phyloP scores from a whole-genome alignment of 495 filamentous ascomycete species.

The Cercophora newfieldiana region DNA sequence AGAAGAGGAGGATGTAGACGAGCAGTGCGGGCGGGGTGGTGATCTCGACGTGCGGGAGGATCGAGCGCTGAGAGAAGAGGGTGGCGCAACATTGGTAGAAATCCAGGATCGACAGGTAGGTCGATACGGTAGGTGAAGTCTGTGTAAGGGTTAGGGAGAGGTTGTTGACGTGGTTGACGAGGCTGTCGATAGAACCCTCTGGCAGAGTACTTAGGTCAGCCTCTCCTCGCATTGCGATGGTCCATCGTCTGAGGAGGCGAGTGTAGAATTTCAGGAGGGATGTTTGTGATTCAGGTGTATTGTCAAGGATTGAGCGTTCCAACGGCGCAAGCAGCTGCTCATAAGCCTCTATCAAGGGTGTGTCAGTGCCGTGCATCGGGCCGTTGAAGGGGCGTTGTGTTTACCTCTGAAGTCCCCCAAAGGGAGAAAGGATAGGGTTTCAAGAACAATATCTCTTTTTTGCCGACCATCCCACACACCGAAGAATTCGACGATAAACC shows the following conservation, averaged over 20 bases:
- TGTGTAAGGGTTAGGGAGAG: conserved; percentile 63
- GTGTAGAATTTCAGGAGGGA: conserved; percentile 70
- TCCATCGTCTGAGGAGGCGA: conserved; percentile 69
- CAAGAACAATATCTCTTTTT: conserved; percentile 60
- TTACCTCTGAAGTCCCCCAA: conserved; percentile 59
- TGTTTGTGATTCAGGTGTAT: conserved; percentile 49
- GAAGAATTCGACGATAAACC: conserved; percentile 64
- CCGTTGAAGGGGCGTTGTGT: neutral
- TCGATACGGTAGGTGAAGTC: conserved; percentile 40
- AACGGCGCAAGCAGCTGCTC: conserved; percentile 52
- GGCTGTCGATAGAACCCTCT: conserved; percentile 40
- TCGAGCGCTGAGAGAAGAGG: conserved; percentile 55
- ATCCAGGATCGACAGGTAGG: conserved; percentile 58
- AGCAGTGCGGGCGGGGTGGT: conserved; percentile 66
- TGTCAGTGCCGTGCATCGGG: neutral
- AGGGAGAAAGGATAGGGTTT: conserved; percentile 63
- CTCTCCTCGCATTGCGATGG: conserved; percentile 41
- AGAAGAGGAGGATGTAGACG: conserved; percentile 71
- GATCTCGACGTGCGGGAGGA: conserved; percentile 57
- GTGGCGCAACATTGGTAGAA: conserved; percentile 65
- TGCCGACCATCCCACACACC: conserved; percentile 66
- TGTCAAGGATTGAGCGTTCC: conserved; percentile 59
- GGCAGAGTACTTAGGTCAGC: conserved; percentile 28
- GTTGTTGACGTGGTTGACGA: conserved; percentile 61
- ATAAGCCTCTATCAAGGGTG: conserved; percentile 49